Conservation (phyloP, 371 early-diverging fungal genomes). For the Gilbertella persicaria region DNA sequence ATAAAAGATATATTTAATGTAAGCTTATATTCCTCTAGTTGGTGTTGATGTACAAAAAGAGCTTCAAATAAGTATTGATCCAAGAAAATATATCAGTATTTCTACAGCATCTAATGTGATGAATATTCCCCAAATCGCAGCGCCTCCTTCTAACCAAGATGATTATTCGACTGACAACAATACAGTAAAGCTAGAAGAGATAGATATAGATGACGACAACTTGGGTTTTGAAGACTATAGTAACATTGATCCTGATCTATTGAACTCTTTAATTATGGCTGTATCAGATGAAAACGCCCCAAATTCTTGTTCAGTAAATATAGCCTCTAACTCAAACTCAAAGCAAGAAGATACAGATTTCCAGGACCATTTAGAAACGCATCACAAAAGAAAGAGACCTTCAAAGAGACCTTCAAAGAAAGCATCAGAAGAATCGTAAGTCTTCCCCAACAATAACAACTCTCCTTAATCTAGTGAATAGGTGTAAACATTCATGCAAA, state of each 20-base stretch:
- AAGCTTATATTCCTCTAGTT: slow-evolving; percentile 22
- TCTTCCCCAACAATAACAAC: not conserved
- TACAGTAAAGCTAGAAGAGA: too few species aligned
- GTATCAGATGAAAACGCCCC: too few species aligned
- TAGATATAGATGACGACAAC: too few species aligned
- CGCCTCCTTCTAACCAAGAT: not conserved
- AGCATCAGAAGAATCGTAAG: not conserved
- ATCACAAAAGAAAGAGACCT: not conserved
- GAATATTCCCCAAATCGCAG: not conserved
- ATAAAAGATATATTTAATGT: not conserved
- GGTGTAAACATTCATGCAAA: slow-evolving; percentile 43
- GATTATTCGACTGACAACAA: too few species aligned
- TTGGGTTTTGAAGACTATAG: too few species aligned
- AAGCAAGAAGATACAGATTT: not conserved
- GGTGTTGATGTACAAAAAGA: slow-evolving; percentile 29
- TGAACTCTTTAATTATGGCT: too few species aligned
- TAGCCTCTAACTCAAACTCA: too few species aligned
- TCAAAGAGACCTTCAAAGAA: too few species aligned
- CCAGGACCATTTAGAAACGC: not conserved
- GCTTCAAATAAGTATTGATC: slow-evolving; percentile 9
- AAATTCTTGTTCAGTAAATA: too few species aligned
- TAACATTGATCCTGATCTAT: too few species aligned
- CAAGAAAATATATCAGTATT: slow-evolving; percentile 16
- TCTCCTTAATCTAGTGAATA: slow-evolving; percentile 5
- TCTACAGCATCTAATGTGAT: slow-evolving; percentile 1